Conservation (phyloP, 1,284 basidiomycete species). For the Fomes fomentarius region DNA sequence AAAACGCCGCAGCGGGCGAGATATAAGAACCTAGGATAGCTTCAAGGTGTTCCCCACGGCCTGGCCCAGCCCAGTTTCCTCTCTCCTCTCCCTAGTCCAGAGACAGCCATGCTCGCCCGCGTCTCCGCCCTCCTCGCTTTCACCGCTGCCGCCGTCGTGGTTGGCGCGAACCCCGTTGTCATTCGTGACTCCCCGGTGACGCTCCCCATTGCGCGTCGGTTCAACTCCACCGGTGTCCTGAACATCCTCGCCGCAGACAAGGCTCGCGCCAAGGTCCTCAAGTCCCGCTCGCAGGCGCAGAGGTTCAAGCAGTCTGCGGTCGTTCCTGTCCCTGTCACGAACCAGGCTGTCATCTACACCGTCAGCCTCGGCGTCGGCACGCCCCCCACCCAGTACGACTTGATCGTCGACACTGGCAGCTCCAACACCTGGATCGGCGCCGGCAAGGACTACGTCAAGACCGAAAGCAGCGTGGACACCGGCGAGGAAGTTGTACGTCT, state of each 20-base stretch:
- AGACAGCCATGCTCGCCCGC: slow-evolving; percentile 22
- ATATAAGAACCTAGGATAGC: too few species aligned
- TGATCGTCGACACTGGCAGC: slow-evolving; percentile 35
- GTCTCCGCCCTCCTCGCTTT: slow-evolving; percentile 24
- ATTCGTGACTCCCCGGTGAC: slow-evolving; percentile 28
- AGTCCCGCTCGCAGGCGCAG: slow-evolving; percentile 13
- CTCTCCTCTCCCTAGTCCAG: too few species aligned
- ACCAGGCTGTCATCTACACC: slow-evolving; percentile 30
- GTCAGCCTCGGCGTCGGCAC: slow-evolving; percentile 28
- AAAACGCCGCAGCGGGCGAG: too few species aligned
- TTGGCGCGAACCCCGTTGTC: slow-evolving; percentile 27
- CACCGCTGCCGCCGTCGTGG: slow-evolving; percentile 17
- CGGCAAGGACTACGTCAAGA: slow-evolving; percentile 41
- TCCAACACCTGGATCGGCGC: slow-evolving; percentile 74
- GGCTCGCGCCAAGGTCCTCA: slow-evolving; percentile 29
- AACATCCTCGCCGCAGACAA: slow-evolving; percentile 29
- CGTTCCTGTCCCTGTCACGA: slow-evolving; percentile 26
- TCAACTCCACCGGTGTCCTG: slow-evolving; percentile 26
- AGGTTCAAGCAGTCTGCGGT: slow-evolving; percentile 1
- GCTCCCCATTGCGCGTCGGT: slow-evolving; percentile 28
- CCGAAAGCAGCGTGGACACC: slow-evolving; percentile 44
- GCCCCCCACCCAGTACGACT: slow-evolving; percentile 29
- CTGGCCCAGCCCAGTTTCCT: too few species aligned
- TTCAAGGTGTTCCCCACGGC: too few species aligned
- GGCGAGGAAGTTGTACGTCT: slow-evolving; percentile 23